Conservation (phyloP, 1,284 basidiomycete species). For the Malassezia vespertilionis region DNA sequence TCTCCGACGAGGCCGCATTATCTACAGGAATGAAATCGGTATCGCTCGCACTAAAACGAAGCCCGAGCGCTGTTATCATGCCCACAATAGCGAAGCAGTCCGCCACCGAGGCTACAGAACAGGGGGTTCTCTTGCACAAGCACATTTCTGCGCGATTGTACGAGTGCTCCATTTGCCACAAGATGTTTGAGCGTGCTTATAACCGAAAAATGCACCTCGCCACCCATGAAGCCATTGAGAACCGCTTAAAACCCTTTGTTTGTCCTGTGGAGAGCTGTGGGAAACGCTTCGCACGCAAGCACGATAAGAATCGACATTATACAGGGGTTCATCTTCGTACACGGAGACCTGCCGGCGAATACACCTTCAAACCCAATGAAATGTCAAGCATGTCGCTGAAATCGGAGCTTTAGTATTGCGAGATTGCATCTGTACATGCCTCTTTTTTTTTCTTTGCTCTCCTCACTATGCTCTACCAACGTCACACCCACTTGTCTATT, state of each 20-base stretch:
- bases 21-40: constrained; percentile 1
- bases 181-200: constrained; percentile 16
- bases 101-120: too few species aligned
- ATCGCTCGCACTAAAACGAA: constrained; percentile 3
- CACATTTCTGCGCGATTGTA: background rate
- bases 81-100: too few species aligned
- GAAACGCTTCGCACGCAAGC: constrained; percentile 16
- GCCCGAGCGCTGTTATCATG: background rate
- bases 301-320: constrained; percentile 17
- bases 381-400: too few species aligned
- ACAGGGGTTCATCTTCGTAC: constrained; percentile 12
- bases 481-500: background rate
- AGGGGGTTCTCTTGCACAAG: too few species aligned
- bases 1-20: constrained; percentile 3
- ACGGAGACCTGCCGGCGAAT: constrained; percentile 2
- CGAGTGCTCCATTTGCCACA: constrained; percentile 15
- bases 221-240: constrained; percentile 17
- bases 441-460: background rate
- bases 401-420: too few species aligned
- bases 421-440: background rate
- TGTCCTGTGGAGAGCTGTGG: constrained; percentile 7
- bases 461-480: background rate
- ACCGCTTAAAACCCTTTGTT: constrained; percentile 11
- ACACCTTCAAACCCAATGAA: too few species aligned
- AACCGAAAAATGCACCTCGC: constrained; percentile 16